Evolutionary conservation across 371 early-diverging fungal species (phyloP), one percentile per base, ranked within the genome.

Genomic region (Nematocida sp.): DNA sequence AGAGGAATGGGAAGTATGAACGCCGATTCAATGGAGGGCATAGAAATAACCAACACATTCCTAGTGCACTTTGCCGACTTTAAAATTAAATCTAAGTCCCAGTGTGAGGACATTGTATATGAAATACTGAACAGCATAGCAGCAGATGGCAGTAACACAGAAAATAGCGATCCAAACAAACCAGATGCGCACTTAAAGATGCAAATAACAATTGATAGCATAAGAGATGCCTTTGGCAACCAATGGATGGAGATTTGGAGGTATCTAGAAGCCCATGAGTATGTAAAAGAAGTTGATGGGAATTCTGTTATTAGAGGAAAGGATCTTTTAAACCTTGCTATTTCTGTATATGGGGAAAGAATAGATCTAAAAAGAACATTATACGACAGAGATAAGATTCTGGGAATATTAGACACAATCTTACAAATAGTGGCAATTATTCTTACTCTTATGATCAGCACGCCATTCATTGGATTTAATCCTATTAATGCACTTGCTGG

Each of bases 351-450:
- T 23, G 18, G 71, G 47, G 85, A 86, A 64, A 75, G 83, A 71
- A 66, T 46, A 18, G 84, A 88, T 64, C 73, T 88, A 33, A 72
- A 55, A 56, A 44, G 76, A 54, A 85, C 88, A 5, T 66, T 88
- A 15, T 47, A 66, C n/a, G 86, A 86, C 82, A 67, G 86, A 75
- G 88, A 88, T 55, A 84, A 67, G 46, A 72, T 88, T 46, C 73
- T 86, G 46, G 72, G 71, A 27, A 86, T 85, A 33, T 70, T 88
- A 11, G 85, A 88, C 66, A 25, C 72, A 7, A 85, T 88, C 27
- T 60, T 88, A 15, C 18, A 72, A 3, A 20, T 15, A 44, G 62
- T 82, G 56, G 84, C 62, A n/a, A 47, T 62, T 4, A 82, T 82
- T 50, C 57, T 70, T 33, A 73, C 73, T 42, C 25, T 80, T 15